Base-by-base conservation (phyloP, 1,284 basidiomycete genomes). In the Ceratobasidium sp. region DNA sequence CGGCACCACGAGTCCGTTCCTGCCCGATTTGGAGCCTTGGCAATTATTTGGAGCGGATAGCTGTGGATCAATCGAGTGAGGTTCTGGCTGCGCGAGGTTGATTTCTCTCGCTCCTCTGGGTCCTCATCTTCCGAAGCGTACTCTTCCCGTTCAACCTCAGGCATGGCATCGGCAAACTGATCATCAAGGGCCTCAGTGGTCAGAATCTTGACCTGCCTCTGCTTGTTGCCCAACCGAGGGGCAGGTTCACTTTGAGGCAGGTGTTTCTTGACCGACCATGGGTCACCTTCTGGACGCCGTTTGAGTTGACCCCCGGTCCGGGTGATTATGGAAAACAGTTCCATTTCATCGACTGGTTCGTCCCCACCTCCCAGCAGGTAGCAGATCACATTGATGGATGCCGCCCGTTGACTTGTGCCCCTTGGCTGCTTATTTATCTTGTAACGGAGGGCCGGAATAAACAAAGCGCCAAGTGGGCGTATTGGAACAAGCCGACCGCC, bases 101-200 rank as follows among this genome's bases (percentile, higher is more conserved):
- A 8, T 38, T 27, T 8, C 8, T n/a, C n/a, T 8, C 55, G 35
- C 38, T 57, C 55, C 38, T 57, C 55, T 17, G 40, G 43, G 27
- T 57, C 55, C 20, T 42, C 55, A 22, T n/a, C 55, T 13, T 42
- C 55, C 4, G 55, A 57, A 13, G 40, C 55, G 29, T 57, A 31
- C 8, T 17, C 15, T 22, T 17, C 52, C 20, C 27, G 27, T 4
- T 6, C 8, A 7, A 3, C 15, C 20, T 54, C 52, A 4, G 47
- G 47, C 29, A 54, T 10, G 10, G 20, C 52, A 13, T 54, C 12
- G 29, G 52, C 27, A 20, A 54, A 54, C 31, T 27, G 27, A 29
- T 32, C 29, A 7, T 10, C 22, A 27, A 17, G 29, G 29, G 17
- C 29, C 29, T 32, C 52, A n/a, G 31, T 32, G 31, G 13, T 54